phyloP scores from a whole-genome alignment of 495 filamentous ascomycete species.

The Terfezia claveryi region DNA sequence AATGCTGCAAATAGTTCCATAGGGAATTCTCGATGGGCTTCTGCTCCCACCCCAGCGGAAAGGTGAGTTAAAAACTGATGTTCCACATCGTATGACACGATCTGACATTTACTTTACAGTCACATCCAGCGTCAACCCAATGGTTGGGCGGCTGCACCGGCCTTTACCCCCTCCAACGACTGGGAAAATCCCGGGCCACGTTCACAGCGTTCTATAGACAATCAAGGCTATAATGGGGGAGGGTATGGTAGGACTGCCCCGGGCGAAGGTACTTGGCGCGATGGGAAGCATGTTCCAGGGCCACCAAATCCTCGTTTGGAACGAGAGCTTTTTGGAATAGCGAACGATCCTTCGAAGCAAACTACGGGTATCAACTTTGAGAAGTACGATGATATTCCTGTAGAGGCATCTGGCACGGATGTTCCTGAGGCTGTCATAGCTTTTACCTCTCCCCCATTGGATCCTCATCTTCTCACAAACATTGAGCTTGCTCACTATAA shows the following conservation, averaged over 20 bases:
- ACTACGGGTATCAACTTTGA: constrained; percentile 97
- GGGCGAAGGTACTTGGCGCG: constrained; percentile 86
- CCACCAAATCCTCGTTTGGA: constrained; percentile 70
- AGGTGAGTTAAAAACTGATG: constrained; percentile 2
- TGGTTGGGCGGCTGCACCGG: constrained; percentile 45
- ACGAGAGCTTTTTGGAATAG: constrained; percentile 83
- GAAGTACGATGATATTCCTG: constrained; percentile 98
- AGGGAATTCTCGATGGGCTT: constrained; percentile 4
- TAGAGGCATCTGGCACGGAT: constrained; percentile 84
- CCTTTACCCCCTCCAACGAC: constrained; percentile 36
- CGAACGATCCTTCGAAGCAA: constrained; percentile 85
- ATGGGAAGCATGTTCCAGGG: constrained; percentile 88
- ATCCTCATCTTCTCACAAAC: constrained; percentile 75
- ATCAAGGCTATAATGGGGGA: constrained; percentile 9
- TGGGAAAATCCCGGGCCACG: constrained; percentile 17
- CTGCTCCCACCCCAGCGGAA: constrained; percentile 13
- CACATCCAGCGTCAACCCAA: constrained; percentile 7
- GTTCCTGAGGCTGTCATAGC: constrained; percentile 75
- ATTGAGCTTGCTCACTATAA: constrained; percentile 86
- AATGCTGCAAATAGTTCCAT: neutral
- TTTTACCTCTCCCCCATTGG: constrained; percentile 86
- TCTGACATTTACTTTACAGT: neutral
- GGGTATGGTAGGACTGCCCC: constrained; percentile 33
- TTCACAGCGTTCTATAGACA: constrained; percentile 12
- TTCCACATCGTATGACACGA: neutral